Percentiles rank a stretch among this genome's conserved stretches.
Conservation (phyloP, 768 basidiomycete genomes). For the Termitomyces sp. region DNA sequence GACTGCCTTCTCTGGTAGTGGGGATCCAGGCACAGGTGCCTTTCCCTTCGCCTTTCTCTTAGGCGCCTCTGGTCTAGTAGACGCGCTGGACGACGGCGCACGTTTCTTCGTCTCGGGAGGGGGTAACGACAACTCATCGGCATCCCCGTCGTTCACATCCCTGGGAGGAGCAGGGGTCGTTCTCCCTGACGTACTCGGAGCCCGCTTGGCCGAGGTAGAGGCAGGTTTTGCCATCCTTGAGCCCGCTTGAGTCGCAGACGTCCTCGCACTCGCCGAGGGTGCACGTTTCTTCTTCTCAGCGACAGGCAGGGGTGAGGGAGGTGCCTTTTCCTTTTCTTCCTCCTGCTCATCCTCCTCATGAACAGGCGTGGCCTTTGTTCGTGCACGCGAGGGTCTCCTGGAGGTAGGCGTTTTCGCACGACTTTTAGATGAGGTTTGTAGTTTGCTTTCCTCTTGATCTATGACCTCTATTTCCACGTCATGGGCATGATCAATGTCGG, state of each 20-base stretch:
- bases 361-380: constrained; percentile 12
- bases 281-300: not conserved
- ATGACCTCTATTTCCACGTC: constrained; percentile 6
- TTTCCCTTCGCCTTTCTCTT: not conserved
- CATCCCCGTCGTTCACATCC: not conserved
- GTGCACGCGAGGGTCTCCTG: constrained; percentile 16
- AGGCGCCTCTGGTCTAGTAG: not conserved
- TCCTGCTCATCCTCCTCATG: constrained; percentile 14
- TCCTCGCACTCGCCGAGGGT: not conserved
- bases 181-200: constrained; percentile 2
- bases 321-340: constrained; percentile 15
- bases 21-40: not conserved
- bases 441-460: constrained; percentile 4
- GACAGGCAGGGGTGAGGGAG: constrained; percentile 5
- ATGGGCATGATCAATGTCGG: not conserved
- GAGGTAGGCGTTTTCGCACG: constrained; percentile 7
- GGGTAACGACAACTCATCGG: not conserved
- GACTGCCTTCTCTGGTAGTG: not conserved
- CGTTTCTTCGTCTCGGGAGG: not conserved
- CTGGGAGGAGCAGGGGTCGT: not conserved
- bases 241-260: not conserved
- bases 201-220: not conserved
- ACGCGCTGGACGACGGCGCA: not conserved
- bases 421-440: constrained; percentile 5
- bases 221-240: not conserved